Percentiles rank a stretch among this genome's conserved stretches.
Conservation (phyloP, 2,329 filamentous ascomycete genomes). For the Plenodomus lindquistii region DNA sequence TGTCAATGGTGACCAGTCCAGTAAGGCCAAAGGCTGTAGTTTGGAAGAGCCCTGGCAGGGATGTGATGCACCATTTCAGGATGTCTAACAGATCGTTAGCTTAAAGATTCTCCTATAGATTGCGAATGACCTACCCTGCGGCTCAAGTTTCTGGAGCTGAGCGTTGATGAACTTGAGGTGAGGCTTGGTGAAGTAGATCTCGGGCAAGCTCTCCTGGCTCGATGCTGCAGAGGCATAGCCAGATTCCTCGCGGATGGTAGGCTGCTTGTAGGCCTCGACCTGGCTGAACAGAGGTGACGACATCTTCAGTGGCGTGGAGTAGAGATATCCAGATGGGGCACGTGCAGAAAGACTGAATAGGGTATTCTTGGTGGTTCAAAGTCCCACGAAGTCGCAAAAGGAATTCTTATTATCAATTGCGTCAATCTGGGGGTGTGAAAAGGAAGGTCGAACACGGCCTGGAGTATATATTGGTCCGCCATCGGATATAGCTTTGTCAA, state of each 20-base stretch:
- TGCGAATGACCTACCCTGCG: slow-evolving; percentile 63
- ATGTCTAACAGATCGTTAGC: slow-evolving; percentile 64
- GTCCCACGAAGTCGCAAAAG: slow-evolving; percentile 19
- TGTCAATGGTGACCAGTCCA: slow-evolving; percentile 58
- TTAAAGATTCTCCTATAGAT: neutral
- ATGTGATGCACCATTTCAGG: slow-evolving; percentile 86
- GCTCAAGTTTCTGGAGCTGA: slow-evolving; percentile 84
- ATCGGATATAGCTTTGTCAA: slow-evolving; percentile 36
- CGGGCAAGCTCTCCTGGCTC: slow-evolving; percentile 66
- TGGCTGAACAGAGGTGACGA: slow-evolving; percentile 32
- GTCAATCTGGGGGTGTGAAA: slow-evolving; percentile 21
- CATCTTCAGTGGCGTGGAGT: slow-evolving; percentile 21
- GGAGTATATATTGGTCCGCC: slow-evolving; percentile 36
- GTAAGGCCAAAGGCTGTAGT: slow-evolving; percentile 57
- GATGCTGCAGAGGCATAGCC: slow-evolving; percentile 78
- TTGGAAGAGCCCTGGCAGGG: slow-evolving; percentile 80
- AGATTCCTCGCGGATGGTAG: slow-evolving; percentile 64
- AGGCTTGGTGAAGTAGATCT: slow-evolving; percentile 81
- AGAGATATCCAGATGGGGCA: slow-evolving; percentile 12
- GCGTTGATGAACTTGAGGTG: slow-evolving; percentile 91
- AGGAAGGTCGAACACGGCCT: slow-evolving; percentile 16
- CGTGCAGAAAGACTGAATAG: slow-evolving; percentile 23
- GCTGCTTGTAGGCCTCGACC: slow-evolving; percentile 29
- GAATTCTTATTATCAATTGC: slow-evolving; percentile 26
- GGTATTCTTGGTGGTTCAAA: slow-evolving; percentile 10